A percentile compares a stretch with the other conserved stretches of the same genome.
Evolutionary conservation across 2,329 filamentous ascomycete species (phyloP).

Genomic region (Hysterium pulicare): DNA sequence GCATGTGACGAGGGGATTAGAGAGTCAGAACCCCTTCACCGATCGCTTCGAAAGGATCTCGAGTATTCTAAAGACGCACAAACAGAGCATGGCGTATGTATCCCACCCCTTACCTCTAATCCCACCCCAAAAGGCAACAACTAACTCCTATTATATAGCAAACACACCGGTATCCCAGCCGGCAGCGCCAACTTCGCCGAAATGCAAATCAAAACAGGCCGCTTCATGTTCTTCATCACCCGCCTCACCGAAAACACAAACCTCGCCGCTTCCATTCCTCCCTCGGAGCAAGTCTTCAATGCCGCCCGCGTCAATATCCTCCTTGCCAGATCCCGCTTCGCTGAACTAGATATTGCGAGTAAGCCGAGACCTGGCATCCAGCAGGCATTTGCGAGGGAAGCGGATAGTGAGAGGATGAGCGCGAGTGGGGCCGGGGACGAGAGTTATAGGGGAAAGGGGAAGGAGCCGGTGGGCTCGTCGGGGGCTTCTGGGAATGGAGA

Average conservation of each 20-base stretch:
- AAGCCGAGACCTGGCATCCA: constrained; percentile 35
- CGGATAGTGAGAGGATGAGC: constrained; percentile 23
- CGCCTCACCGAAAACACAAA: constrained; percentile 98
- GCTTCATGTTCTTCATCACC: constrained; percentile 91
- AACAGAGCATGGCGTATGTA: constrained; percentile 65
- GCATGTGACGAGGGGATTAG: constrained; percentile 74
- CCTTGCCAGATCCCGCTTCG: constrained; percentile 79
- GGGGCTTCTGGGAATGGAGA: background rate
- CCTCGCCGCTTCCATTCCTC: constrained; percentile 85
- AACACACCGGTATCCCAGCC: constrained; percentile 76
- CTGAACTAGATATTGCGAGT: constrained; percentile 53
- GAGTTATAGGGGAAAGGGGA: background rate
- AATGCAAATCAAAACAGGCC: constrained; percentile 74
- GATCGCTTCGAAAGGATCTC: constrained; percentile 93
- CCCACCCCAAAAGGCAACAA: constrained; percentile 2
- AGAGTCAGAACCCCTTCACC: constrained; percentile 77
- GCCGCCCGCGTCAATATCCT: constrained; percentile 86
- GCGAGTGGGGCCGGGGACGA: background rate
- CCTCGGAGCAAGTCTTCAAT: constrained; percentile 88
- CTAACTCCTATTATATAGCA: constrained; percentile 53
- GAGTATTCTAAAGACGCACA: constrained; percentile 98
- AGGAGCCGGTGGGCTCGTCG: too few relatives aligned
- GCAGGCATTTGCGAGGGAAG: constrained; percentile 33
- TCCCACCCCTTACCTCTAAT: constrained; percentile 39
- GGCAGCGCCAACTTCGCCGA: constrained; percentile 77